These are phyloP conservation scores for Lactarius akahatsu DNA, from an alignment of 768 basidiomycete species.

Conservation along the genomic window DNA sequence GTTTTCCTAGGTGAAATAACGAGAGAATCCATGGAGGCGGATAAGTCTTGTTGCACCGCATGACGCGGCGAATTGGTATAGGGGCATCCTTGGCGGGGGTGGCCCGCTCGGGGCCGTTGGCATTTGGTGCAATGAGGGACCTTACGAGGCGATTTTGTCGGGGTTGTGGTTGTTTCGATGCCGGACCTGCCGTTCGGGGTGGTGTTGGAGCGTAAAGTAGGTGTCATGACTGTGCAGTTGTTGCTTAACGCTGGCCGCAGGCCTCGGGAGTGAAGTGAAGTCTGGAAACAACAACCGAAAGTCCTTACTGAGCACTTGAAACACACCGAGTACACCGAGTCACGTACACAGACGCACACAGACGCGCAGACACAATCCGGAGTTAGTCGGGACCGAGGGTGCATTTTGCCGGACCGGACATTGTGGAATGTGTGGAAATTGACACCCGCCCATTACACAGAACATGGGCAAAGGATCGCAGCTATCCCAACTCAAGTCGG, in stretches of 20 bases:
- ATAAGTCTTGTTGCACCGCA: conserved; percentile 12
- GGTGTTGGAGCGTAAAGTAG: conserved; percentile 21
- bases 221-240: conserved; percentile 15
- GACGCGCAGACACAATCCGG: neutral
- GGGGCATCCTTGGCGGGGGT: conserved; percentile 65
- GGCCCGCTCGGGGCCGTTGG: conserved; percentile 54
- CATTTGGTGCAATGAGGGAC: conserved; percentile 56
- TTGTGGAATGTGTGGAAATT: neutral
- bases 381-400: neutral
- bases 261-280: neutral
- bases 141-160: conserved; percentile 48
- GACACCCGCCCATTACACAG: neutral
- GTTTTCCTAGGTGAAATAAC: conserved; percentile 22
- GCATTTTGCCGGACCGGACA: neutral
- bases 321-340: conserved; percentile 1
- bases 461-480: conserved; percentile 84
- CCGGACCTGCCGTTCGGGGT: conserved; percentile 16
- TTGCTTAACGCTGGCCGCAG: neutral
- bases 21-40: conserved; percentile 23
- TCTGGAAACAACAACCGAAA: neutral
- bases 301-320: neutral
- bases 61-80: conserved; percentile 30
- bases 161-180: conserved; percentile 28
- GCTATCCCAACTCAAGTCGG: conserved; percentile 85
- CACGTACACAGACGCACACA: neutral